phyloP scores from a whole-genome alignment of 1,284 basidiomycete genomes.

The Apiotrichum porosum region DNA sequence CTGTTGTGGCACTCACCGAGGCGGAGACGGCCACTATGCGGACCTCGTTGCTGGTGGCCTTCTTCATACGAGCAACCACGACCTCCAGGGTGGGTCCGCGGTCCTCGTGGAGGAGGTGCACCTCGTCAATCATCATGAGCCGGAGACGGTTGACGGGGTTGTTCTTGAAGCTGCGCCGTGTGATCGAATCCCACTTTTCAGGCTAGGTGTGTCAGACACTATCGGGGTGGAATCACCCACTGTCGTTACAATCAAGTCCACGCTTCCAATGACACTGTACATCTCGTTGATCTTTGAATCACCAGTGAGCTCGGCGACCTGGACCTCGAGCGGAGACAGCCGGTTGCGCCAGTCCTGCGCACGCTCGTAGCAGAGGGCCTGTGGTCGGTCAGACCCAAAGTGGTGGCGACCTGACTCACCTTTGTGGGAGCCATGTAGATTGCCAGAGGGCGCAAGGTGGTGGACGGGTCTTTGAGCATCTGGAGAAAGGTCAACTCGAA shows the following conservation, averaged over 20 bases:
- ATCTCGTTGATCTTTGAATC: slow-evolving; percentile 70
- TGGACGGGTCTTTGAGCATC: slow-evolving; percentile 57
- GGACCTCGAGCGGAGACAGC: slow-evolving; percentile 58
- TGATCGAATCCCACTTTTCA: slow-evolving; percentile 92
- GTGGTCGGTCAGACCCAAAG: background rate
- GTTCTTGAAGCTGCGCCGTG: slow-evolving; percentile 56
- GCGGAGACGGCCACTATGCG: slow-evolving; percentile 88
- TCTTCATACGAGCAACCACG: slow-evolving; percentile 78
- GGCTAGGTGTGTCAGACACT: slow-evolving; percentile 54
- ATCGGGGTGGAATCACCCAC: slow-evolving; percentile 48
- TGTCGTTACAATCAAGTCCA: slow-evolving; percentile 76
- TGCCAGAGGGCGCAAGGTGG: slow-evolving; percentile 55
- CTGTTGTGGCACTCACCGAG: slow-evolving; percentile 55
- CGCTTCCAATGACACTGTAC: slow-evolving; percentile 59
- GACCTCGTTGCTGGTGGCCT: slow-evolving; percentile 51
- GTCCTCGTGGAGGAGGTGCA: slow-evolving; percentile 83
- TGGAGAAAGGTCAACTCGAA: slow-evolving; percentile 87
- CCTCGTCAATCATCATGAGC: slow-evolving; percentile 87
- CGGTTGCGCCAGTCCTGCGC: slow-evolving; percentile 77
- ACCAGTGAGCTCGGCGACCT: slow-evolving; percentile 87
- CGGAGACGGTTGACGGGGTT: slow-evolving; percentile 26
- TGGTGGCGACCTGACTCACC: slow-evolving; percentile 52
- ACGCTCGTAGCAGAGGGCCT: slow-evolving; percentile 86
- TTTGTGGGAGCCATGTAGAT: slow-evolving; percentile 95
- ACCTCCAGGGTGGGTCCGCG: slow-evolving; percentile 91